These are phyloP conservation scores for Paraconiothyrium brasiliense DNA, from an alignment of 2,329 filamentous ascomycete genomes.

Conservation along the genomic window DNA sequence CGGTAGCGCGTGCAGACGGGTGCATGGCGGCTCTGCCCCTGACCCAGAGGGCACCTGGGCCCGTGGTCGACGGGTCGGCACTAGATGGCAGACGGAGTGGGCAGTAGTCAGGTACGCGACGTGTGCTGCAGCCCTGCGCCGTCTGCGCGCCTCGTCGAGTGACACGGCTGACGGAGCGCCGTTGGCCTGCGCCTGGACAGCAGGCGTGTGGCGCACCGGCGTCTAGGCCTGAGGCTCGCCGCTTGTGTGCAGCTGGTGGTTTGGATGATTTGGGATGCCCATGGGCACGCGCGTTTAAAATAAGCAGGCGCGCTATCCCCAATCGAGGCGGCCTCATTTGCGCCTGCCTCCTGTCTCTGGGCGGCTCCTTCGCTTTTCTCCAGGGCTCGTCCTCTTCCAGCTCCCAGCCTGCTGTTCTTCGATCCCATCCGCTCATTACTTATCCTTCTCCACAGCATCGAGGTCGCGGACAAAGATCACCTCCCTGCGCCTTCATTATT, in stretches of 20 bases:
- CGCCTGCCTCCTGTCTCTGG: slow-evolving; percentile 47
- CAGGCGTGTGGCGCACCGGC: not conserved
- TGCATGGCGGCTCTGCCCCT: slow-evolving; percentile 9
- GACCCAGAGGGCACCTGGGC: not conserved
- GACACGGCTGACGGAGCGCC: slow-evolving; percentile 7
- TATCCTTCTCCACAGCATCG: slow-evolving; percentile 44
- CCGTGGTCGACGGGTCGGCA: not conserved
- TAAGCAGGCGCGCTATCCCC: slow-evolving; percentile 37
- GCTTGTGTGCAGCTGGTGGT: slow-evolving; percentile 16
- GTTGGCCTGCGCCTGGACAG: not conserved
- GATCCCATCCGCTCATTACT: slow-evolving; percentile 47
- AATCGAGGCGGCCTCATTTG: slow-evolving; percentile 44
- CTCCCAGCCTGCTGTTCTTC: slow-evolving; percentile 41
- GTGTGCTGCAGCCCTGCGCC: not conserved
- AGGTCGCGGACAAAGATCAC: slow-evolving; percentile 40
- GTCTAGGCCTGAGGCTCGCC: slow-evolving; percentile 23
- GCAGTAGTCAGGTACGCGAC: not conserved
- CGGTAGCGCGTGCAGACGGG: not conserved
- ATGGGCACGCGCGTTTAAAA: slow-evolving; percentile 40
- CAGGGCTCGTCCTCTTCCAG: slow-evolving; percentile 32
- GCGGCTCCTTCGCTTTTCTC: slow-evolving; percentile 43
- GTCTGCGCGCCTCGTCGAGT: not conserved
- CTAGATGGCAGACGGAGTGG: not conserved
- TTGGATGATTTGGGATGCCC: slow-evolving; percentile 28
- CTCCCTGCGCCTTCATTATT: slow-evolving; percentile 51